phyloP scores from a whole-genome alignment of 2,329 filamentous ascomycete species.

The Aspergillus fijiensis region DNA sequence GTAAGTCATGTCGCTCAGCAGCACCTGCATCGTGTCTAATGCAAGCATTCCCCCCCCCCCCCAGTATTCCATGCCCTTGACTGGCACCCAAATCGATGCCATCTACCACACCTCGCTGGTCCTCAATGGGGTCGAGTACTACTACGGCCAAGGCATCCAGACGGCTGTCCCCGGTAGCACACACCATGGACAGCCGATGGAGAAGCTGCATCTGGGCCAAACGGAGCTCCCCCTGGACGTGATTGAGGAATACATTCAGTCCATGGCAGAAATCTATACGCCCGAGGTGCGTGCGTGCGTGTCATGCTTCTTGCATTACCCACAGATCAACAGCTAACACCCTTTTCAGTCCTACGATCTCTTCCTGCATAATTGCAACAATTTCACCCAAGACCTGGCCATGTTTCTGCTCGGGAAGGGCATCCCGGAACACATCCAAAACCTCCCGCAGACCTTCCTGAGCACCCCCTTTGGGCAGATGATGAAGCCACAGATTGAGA shows the following conservation, averaged over 20 bases:
- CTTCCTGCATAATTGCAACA: slow-evolving; percentile 93
- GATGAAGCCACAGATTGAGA: slow-evolving; percentile 73
- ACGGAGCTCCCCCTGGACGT: slow-evolving; percentile 79
- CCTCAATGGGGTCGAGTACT: slow-evolving; percentile 79
- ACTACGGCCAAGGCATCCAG: slow-evolving; percentile 86
- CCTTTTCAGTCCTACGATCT: slow-evolving; percentile 73
- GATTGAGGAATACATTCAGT: slow-evolving; percentile 83
- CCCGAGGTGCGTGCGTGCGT: slow-evolving; percentile 56
- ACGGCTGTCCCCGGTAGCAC: slow-evolving; percentile 76
- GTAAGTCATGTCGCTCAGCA: slow-evolving; percentile 30
- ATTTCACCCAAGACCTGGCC: slow-evolving; percentile 89
- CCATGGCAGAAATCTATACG: slow-evolving; percentile 78
- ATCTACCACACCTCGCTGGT: slow-evolving; percentile 94
- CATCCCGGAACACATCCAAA: slow-evolving; percentile 83
- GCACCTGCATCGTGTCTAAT: slow-evolving; percentile 15
- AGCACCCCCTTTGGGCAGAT: slow-evolving; percentile 85
- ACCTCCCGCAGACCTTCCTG: slow-evolving; percentile 80
- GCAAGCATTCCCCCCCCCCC: not conserved
- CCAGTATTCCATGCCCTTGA: slow-evolving; percentile 58
- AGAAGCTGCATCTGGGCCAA: slow-evolving; percentile 70
- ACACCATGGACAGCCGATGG: slow-evolving; percentile 81
- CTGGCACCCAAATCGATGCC: slow-evolving; percentile 77
- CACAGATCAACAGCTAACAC: slow-evolving; percentile 5
- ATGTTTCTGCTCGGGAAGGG: slow-evolving; percentile 86
- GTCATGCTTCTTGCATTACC: not conserved